phyloP scores from a whole-genome alignment of 495 filamentous ascomycete species.

The Penicillium simplicissimum region DNA sequence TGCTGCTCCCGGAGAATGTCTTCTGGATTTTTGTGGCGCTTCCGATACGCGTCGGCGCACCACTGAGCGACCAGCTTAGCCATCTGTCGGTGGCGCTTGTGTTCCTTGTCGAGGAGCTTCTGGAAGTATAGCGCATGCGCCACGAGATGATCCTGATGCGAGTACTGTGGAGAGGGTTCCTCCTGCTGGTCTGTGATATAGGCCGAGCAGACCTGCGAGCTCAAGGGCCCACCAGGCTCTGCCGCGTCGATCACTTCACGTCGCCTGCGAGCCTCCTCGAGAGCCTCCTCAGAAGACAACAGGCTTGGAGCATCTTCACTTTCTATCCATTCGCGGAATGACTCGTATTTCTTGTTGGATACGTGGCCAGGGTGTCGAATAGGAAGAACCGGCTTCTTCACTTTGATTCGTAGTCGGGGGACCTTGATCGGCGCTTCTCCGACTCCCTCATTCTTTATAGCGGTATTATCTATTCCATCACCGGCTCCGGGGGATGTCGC shows the following conservation, averaged over 20 bases:
- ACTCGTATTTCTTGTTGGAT: slow-evolving; percentile 43
- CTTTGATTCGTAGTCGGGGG: slow-evolving; percentile 52
- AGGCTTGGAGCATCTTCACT: slow-evolving; percentile 40
- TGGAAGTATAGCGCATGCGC: slow-evolving; percentile 80
- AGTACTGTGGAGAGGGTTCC: slow-evolving; percentile 73
- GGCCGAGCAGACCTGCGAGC: slow-evolving; percentile 66
- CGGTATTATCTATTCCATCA: slow-evolving; percentile 8
- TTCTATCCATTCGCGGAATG: slow-evolving; percentile 60
- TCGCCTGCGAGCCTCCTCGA: slow-evolving; percentile 51
- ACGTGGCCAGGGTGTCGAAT: slow-evolving; percentile 57
- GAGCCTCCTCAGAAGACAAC: slow-evolving; percentile 57
- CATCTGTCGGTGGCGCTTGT: slow-evolving; percentile 62
- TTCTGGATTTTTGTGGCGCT: slow-evolving; percentile 47
- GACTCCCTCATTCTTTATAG: slow-evolving; percentile 22
- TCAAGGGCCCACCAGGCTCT: slow-evolving; percentile 73
- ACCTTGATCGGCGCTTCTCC: slow-evolving; percentile 29
- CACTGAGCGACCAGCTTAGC: slow-evolving; percentile 46
- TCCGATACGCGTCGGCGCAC: slow-evolving; percentile 50
- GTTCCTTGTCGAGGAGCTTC: slow-evolving; percentile 73
- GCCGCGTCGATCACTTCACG: slow-evolving; percentile 66
- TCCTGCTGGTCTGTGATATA: slow-evolving; percentile 76
- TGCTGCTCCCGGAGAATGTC: slow-evolving; percentile 50
- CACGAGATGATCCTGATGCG: slow-evolving; percentile 81
- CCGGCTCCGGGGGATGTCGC: slow-evolving; percentile 18
- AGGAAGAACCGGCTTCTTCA: slow-evolving; percentile 52